Percentiles rank a stretch among this genome's conserved stretches.
Evolutionary conservation across 192 early-diverging fungal species (phyloP).

Genomic region (Entophlyctis helioformis): DNA sequence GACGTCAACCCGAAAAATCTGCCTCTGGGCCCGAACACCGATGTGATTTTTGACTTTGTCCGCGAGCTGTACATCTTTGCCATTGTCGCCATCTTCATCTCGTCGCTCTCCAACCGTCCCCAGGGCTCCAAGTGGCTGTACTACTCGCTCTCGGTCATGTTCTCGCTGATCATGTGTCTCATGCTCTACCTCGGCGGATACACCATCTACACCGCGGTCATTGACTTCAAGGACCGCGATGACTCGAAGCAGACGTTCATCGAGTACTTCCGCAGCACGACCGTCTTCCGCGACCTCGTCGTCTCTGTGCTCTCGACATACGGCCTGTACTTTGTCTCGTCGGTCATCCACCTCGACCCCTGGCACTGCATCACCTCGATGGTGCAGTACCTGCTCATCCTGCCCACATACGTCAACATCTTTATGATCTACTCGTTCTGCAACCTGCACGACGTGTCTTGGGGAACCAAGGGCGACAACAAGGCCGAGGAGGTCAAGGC

Average conservation of each 20-base stretch:
- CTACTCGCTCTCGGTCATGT: constrained; percentile 52
- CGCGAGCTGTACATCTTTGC: constrained; percentile 20
- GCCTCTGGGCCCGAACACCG: constrained; percentile 22
- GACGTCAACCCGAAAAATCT: background rate
- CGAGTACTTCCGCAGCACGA: constrained; percentile 20
- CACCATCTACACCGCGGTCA: constrained; percentile 22
- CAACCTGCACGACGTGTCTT: constrained; percentile 47
- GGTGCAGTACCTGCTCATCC: constrained; percentile 32
- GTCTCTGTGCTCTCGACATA: constrained; percentile 26
- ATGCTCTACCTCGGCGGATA: constrained; percentile 44
- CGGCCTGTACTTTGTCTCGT: constrained; percentile 26
- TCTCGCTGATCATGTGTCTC: constrained; percentile 66
- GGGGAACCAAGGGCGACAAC: constrained; percentile 45
- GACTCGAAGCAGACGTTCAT: constrained; percentile 5
- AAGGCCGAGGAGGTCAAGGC: constrained; percentile 48
- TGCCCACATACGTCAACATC: constrained; percentile 31
- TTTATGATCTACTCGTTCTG: constrained; percentile 38
- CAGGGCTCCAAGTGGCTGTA: constrained; percentile 56
- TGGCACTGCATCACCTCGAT: constrained; percentile 35
- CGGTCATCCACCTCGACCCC: constrained; percentile 27
- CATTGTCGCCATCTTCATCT: constrained; percentile 33
- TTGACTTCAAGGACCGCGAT: constrained; percentile 3
- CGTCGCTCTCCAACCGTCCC: constrained; percentile 35
- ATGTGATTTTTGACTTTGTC: constrained; percentile 22
- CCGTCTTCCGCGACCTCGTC: constrained; percentile 28